Conservation (phyloP, 106 monocot species). For the Apostasia shenzhenica region DNA sequence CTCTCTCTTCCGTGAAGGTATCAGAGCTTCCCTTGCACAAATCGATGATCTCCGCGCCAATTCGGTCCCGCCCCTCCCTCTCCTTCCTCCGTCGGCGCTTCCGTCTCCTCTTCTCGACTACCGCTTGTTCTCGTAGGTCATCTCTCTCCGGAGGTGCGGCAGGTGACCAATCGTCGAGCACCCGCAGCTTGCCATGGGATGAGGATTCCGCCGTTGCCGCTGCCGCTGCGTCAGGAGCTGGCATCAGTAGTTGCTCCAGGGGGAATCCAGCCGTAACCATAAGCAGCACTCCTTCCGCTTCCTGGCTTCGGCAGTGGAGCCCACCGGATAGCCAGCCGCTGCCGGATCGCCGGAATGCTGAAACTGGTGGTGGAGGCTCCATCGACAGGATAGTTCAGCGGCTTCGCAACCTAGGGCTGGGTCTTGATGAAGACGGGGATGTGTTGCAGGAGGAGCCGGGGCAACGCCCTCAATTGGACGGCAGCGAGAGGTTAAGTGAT, state of each 20-base stretch:
- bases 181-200: not conserved
- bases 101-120: not conserved
- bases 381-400: constrained; percentile 89
- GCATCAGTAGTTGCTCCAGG: not conserved
- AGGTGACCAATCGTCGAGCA: not conserved
- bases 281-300: constrained; percentile 18
- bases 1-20: constrained; percentile 3
- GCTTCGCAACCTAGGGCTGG: constrained; percentile 68
- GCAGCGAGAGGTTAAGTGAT: constrained; percentile 53
- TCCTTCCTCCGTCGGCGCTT: not conserved
- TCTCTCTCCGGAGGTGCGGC: not conserved
- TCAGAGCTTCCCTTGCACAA: constrained; percentile 11
- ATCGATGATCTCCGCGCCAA: not conserved
- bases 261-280: not conserved
- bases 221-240: no score
- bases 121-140: not conserved
- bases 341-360: constrained; percentile 3
- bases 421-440: constrained; percentile 35
- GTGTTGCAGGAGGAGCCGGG: not conserved
- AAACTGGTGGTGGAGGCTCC: constrained; percentile 13
- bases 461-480: constrained; percentile 8
- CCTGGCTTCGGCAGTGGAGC: constrained; percentile 58
- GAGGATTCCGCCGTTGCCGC: not conserved
- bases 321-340: constrained; percentile 11
- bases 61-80: not conserved